These are phyloP conservation scores for Xylaria sp. DNA, from an alignment of 2,329 filamentous ascomycete genomes.

Conservation along the genomic window DNA sequence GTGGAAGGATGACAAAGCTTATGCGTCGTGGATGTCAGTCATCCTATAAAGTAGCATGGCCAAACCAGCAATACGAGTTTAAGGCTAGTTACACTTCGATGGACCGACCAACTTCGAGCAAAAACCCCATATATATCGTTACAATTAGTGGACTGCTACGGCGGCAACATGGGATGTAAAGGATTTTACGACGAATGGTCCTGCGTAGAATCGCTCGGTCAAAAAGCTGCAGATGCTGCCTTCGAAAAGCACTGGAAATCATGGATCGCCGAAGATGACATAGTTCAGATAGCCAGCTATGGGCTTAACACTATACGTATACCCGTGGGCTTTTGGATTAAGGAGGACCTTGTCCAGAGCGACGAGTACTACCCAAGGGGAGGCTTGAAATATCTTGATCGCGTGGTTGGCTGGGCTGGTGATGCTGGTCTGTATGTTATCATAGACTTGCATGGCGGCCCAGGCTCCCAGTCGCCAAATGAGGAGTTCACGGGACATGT, in stretches of 20 bases:
- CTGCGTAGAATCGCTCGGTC: conserved; percentile 57
- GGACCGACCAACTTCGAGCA: not conserved
- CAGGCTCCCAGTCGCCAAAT: conserved; percentile 54
- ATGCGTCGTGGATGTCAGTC: not conserved
- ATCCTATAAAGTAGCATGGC: conserved; percentile 4
- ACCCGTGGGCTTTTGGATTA: conserved; percentile 62
- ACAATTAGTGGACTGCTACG: not conserved
- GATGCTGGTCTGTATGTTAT: conserved; percentile 60
- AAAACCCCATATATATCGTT: not conserved
- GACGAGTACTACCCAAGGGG: conserved; percentile 55
- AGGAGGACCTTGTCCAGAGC: conserved; percentile 56
- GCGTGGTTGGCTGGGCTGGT: conserved; percentile 56
- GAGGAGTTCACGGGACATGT: conserved; percentile 57
- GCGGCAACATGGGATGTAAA: conserved; percentile 54
- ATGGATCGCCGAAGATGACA: conserved; percentile 58
- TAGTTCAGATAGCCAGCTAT: conserved; percentile 55
- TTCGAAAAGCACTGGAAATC: conserved; percentile 60
- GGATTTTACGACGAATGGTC: conserved; percentile 57
- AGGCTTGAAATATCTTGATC: conserved; percentile 56
- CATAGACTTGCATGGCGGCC: conserved; percentile 59
- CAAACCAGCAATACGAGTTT: not conserved
- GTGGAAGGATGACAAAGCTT: not conserved
- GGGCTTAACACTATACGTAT: conserved; percentile 61
- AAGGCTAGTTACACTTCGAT: not conserved
- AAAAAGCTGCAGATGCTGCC: conserved; percentile 55